Evolutionary conservation across 169 alveolate genomes (phyloP), one percentile per base, ranked within the genome.

Genomic region (Cyclospora cayetanensis): DNA sequence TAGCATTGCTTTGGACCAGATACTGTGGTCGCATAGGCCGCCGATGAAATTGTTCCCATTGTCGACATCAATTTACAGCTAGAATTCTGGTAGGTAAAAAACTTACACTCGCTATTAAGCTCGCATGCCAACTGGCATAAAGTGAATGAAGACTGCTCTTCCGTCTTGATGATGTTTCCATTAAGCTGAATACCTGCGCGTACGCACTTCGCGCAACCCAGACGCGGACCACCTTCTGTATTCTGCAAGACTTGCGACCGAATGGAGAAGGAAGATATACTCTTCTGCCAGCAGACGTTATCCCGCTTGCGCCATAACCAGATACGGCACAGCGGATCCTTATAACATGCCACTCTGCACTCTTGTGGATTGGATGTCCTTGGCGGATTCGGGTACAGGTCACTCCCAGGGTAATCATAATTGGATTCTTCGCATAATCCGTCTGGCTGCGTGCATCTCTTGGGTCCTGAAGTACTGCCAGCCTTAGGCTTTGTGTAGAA

Each of bases 1-100:
- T 60, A 60, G 72, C 72, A 60, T 20, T 31, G 72, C 72, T n/a
- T 60, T 60, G 72, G 72, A n/a, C 72, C 72, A 9, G 72, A 20
- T 20, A 60, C 34, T 20, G 27, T 31, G 15, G 35, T n/a, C 15
- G 15, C 27, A 12, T 60, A 9, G 18, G 35, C 31, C 0, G 0
- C 34, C 72, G n/a, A 60, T 60, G n/a, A n/a, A n/a, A n/a, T n/a
- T n/a, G n/a, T 31, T n/a, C 11, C n/a, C 72, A 60, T 15, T 60
- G 72, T 20, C 31, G 27, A n/a, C 15, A 60, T 9, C 72, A n/a
- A 60, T 5, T n/a, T 5, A 31, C 72, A 60, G 15, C n/a, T 60
- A 31, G 35, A 20, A 31, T 0, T 1, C 72, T 60, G n/a, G n/a
- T 39, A 41, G 7, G 84, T 39, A 22, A 72, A 72, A 18, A 25